phyloP scores from a whole-genome alignment of 169 alveolate species.

The Eimeria falciformis region DNA sequence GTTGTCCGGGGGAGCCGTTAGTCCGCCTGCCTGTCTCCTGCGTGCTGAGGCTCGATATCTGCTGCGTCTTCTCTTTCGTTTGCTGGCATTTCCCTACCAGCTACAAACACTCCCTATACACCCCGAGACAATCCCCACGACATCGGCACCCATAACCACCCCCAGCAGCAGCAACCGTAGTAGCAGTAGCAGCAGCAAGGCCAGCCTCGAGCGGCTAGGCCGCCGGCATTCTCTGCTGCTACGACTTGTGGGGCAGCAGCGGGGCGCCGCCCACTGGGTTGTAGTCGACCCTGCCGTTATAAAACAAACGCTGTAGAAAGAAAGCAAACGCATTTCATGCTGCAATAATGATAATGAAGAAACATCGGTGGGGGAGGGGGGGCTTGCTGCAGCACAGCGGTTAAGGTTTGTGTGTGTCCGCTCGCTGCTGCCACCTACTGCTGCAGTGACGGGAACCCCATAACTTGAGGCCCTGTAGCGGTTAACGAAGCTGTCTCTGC shows the following conservation, averaged over 20 bases:
- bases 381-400: too few species aligned
- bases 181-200: slow-evolving; percentile 37
- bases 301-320: neutral
- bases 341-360: neutral
- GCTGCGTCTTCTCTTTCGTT: neutral
- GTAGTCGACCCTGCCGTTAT: slow-evolving; percentile 4
- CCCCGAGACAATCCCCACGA: neutral
- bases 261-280: slow-evolving; percentile 3
- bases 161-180: neutral
- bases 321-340: neutral
- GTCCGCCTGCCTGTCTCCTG: slow-evolving; percentile 33
- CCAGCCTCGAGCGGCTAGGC: neutral
- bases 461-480: neutral
- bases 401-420: neutral
- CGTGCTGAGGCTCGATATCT: slow-evolving; percentile 9
- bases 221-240: slow-evolving; percentile 30
- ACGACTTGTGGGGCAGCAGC: slow-evolving; percentile 18
- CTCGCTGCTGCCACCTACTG: neutral
- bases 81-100: slow-evolving; percentile 10
- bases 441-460: neutral
- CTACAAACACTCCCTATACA: slow-evolving; percentile 18
- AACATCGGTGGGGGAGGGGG: neutral
- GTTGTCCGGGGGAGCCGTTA: neutral
- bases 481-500: neutral
- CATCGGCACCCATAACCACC: neutral